Conservation (phyloP, 202 grass and related monocot genomes). For the Saccharum hybrid region DNA sequence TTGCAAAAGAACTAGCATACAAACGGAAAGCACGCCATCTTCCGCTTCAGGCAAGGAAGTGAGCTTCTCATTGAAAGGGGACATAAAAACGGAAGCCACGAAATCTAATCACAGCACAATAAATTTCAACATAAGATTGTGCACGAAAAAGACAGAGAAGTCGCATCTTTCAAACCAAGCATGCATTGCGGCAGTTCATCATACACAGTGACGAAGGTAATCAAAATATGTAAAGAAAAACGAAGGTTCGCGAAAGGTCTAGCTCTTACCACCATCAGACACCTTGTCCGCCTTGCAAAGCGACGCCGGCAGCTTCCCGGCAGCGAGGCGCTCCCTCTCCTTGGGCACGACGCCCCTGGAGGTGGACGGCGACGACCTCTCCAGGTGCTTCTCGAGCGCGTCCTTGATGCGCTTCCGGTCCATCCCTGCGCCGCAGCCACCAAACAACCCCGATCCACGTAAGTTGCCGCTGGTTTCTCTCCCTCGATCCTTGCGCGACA, state of each 20-base stretch:
- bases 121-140: conserved; percentile 33
- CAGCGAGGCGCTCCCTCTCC: conserved; percentile 61
- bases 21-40: background rate
- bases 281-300: conserved; percentile 65
- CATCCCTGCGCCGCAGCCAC: conserved; percentile 35
- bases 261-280: conserved; percentile 66
- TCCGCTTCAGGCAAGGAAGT: background rate
- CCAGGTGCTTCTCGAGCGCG: conserved; percentile 74
- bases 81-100: background rate
- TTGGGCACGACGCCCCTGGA: conserved; percentile 58
- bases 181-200: conserved; percentile 40
- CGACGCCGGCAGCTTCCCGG: conserved; percentile 55
- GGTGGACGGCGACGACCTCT: conserved; percentile 73
- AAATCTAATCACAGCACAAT: conserved; percentile 12
- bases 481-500: background rate
- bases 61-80: background rate
- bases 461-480: conserved; percentile 45
- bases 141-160: conserved; percentile 10
- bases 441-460: conserved; percentile 51
- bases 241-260: background rate
- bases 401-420: conserved; percentile 93
- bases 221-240: conserved; percentile 23
- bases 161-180: conserved; percentile 31
- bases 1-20: background rate
- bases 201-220: background rate